These are phyloP conservation scores for Aethionema arabicum DNA, from an alignment of 345 rosid genomes.

Conservation along the genomic window DNA sequence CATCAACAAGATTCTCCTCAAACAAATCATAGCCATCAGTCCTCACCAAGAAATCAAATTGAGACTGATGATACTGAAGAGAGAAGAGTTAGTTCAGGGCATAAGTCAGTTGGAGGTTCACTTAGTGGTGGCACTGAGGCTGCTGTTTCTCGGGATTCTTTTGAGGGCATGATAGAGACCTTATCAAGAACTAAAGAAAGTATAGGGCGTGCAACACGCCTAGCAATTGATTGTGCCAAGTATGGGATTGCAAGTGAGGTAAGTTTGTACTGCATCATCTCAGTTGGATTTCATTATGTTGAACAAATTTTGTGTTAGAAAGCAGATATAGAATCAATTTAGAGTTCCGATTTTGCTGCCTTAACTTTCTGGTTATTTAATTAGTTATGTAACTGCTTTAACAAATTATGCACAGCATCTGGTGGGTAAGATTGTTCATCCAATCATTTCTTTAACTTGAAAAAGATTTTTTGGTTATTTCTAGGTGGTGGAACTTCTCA, in stretches of 20 bases:
- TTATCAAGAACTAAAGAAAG: conserved; percentile 97
- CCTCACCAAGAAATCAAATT: conserved; percentile 42
- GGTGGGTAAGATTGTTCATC: conserved; percentile 11
- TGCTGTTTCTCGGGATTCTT: conserved; percentile 96
- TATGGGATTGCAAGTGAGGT: conserved; percentile 97
- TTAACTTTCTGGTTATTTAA: conserved; percentile 7
- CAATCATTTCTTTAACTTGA: conserved; percentile 8
- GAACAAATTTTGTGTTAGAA: conserved; percentile 3
- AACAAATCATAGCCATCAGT: conserved; percentile 50
- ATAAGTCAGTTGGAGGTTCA: conserved; percentile 66
- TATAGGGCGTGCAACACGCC: conserved; percentile 98
- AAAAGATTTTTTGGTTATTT: conserved; percentile 16
- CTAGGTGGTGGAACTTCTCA: conserved; percentile 96
- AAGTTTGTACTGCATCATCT: conserved; percentile 16
- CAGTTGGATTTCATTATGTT: conserved; percentile 19
- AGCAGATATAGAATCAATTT: not conserved
- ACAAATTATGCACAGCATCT: conserved; percentile 1
- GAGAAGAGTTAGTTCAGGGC: conserved; percentile 68
- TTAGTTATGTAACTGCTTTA: conserved; percentile 15
- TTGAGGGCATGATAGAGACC: conserved; percentile 99
- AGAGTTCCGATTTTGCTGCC: conserved; percentile 5
- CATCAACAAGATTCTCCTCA: conserved; percentile 59
- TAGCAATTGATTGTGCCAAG: conserved; percentile 97
- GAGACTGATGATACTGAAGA: conserved; percentile 75
- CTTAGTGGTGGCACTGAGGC: conserved; percentile 92